Base-by-base conservation (phyloP, 2,329 filamentous ascomycete species). In the Rhinocladiella similis region DNA sequence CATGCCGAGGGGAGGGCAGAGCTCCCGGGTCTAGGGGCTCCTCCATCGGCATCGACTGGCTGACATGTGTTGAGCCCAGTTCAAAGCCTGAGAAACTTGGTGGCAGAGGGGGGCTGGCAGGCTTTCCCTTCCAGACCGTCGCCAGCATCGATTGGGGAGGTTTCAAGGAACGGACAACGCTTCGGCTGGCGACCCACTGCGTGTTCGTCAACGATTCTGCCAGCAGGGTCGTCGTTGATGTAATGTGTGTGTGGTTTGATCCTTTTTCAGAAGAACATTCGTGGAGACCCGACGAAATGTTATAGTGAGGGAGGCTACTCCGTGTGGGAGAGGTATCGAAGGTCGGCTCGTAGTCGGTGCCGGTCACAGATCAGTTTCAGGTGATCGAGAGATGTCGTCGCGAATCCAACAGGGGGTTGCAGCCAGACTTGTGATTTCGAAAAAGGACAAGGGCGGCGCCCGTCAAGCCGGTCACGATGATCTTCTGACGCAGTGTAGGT, bases 111-210 rank as follows among this genome's bases (percentile, higher is more conserved):
- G 52, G 55, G 55, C 52, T 57, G 55, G 59, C 54, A 61, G 47
- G 59, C 36, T 56, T n/a, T 55, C 43, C 35, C 20, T 29, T 38
- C 33, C 13, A 46, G 43, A 29, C 29, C 29, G 20, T 38, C 19
- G 41, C 19, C 36, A 29, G 12, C 54, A 47, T 53, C 59, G 56
- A 62, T 62, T 62, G 59, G 59, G 59, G 56, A 57, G 56, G 56
- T 62, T 62, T 57, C 56, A 59, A 57, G 42, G 45, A 47, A 46
- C 51, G 27, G 47, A 50, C 57, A 57, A 36, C 54, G 51, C 39
- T 54, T 19, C 35, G 27, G 43, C 29, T 45, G 29, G 41, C 47
- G 59, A 45, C 48, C 55, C 59, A 61, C 59, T 13, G 43, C 7
- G 1, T 42, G 51, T 29, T 56, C 47, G 52, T 55, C 22, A 45